These are phyloP conservation scores for Zangia roseola DNA, from an alignment of 768 basidiomycete species.

Conservation along the genomic window DNA sequence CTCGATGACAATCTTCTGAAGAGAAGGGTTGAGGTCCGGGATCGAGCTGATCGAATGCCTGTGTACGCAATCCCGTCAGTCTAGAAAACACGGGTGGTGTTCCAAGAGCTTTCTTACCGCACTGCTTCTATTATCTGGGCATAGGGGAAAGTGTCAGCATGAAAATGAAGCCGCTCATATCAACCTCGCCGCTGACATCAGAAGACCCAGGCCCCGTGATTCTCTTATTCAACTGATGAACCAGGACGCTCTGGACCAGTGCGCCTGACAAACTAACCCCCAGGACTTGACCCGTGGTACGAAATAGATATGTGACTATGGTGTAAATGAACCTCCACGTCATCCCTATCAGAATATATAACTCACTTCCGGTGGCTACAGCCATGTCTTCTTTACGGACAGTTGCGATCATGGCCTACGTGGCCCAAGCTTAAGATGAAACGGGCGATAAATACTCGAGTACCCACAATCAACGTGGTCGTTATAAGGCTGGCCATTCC, in stretches of 20 bases:
- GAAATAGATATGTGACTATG: conserved; percentile 88
- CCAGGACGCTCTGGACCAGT: conserved; percentile 76
- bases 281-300: conserved; percentile 92
- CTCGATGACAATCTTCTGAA: conserved; percentile 62
- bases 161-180: conserved; percentile 23
- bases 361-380: conserved; percentile 87
- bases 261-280: conserved; percentile 90
- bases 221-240: conserved; percentile 62
- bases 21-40: conserved; percentile 52
- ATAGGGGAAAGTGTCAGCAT: conserved; percentile 21
- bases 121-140: conserved; percentile 71
- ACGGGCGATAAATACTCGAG: conserved; percentile 3
- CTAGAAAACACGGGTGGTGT: conserved; percentile 15
- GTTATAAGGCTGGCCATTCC: conserved; percentile 85
- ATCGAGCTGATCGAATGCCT: conserved; percentile 77
- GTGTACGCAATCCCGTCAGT: conserved; percentile 13
- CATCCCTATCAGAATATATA: conserved; percentile 9
- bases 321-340: conserved; percentile 7
- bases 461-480: conserved; percentile 77
- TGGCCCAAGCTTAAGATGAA: conserved; percentile 5
- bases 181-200: conserved; percentile 51
- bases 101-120: conserved; percentile 39
- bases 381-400: conserved; percentile 81
- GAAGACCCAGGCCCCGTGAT: conserved; percentile 76
- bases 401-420: conserved; percentile 82